Base-by-base conservation (phyloP, 1,284 basidiomycete genomes). In the Ganoderma sinense region DNA sequence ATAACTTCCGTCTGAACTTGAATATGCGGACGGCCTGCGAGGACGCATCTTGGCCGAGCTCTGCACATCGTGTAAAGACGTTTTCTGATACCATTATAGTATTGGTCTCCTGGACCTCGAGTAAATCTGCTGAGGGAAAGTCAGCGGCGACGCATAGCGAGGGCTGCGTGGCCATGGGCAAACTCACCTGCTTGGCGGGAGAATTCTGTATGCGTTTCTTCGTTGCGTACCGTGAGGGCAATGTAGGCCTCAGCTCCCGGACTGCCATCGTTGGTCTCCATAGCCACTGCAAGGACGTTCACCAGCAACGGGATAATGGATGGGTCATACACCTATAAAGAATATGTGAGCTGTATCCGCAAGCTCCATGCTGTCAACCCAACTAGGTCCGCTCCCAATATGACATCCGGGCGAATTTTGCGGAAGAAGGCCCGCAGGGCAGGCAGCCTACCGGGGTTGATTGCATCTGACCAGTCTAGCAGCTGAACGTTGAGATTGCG, bases 301-400 rank as follows among this genome's bases (percentile, higher is more conserved):
- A 89, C 83, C 4, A 94, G 82, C 0, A 89, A 80, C 6, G 87
- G 85, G 51, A 94, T 86, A 58, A 93, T 82, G 14, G 78, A 79
- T 4, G 90, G 89, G 74, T 94, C 91, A 74, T 91, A 94, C 4
- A 92, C 87, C 93, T 94, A 65, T 40, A 31, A 2, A 29, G 55
- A 53, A 7, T 16, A 4, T 33, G 33, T 61, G 45, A 40, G n/a
- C 43, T 40, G 1, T 4, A 40, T 40, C 14, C 18, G 11, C 31
- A 36, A 36, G 36, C 7, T 4, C 3, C 20, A 29, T 29, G 40
- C 11, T 0, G 36, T 66, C 26, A 29, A 65, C 81, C 56, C 64
- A 2, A 92, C 92, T 58, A 94, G 82, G 76, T 94, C 93, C 45
- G 93, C 90, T 16, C 92, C 92, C 1, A 94, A 74, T 36, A 94